phyloP scores from a whole-genome alignment of 2,329 filamentous ascomycete species.

The Ploettnerulaceae sp. region DNA sequence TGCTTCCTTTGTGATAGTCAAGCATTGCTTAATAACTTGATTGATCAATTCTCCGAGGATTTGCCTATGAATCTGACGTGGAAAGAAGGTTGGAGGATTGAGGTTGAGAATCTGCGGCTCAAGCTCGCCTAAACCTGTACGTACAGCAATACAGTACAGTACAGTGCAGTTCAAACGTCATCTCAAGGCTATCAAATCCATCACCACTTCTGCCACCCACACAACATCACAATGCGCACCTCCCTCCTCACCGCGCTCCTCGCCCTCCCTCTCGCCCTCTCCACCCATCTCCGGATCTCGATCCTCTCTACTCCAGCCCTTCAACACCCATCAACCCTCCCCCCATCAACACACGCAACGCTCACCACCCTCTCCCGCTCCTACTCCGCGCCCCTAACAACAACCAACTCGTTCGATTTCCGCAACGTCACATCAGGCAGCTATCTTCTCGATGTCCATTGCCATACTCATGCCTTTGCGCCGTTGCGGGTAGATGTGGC shows the following conservation, averaged over 20 bases:
- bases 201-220: neutral
- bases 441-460: slow-evolving; percentile 80
- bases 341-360: slow-evolving; percentile 57
- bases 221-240: slow-evolving; percentile 35
- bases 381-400: slow-evolving; percentile 59
- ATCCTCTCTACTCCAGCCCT: slow-evolving; percentile 27
- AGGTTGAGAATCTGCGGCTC: too few species aligned
- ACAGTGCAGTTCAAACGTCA: neutral
- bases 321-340: slow-evolving; percentile 39
- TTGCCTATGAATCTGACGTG: too few species aligned
- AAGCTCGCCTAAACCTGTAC: neutral
- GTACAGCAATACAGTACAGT: too few species aligned
- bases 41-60: too few species aligned
- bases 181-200: neutral
- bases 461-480: slow-evolving; percentile 67
- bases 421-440: slow-evolving; percentile 63
- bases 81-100: too few species aligned
- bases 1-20: too few species aligned
- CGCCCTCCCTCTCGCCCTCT: slow-evolving; percentile 35
- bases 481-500: slow-evolving; percentile 74
- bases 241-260: slow-evolving; percentile 35
- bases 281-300: slow-evolving; percentile 30
- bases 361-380: slow-evolving; percentile 52
- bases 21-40: too few species aligned
- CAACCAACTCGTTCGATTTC: slow-evolving; percentile 71